Evolutionary conservation across 1,139 yeast genomes (phyloP).

Genomic region (Sporopachydermia cereana): DNA sequence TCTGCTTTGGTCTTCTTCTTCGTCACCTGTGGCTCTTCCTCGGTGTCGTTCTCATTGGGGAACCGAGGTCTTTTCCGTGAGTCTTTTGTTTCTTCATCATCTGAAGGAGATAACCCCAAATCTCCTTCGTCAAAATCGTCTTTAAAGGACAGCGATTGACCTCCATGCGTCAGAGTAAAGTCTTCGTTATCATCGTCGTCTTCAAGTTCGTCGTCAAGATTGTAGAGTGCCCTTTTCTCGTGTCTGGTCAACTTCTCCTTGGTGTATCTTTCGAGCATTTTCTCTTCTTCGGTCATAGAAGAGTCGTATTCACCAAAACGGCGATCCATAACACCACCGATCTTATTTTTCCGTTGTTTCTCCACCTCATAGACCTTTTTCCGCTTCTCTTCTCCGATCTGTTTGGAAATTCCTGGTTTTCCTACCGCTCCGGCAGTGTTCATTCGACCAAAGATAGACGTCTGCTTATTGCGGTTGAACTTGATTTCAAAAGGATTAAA

Average conservation of each 20-base stretch:
- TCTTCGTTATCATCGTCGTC: slow-evolving; percentile 32
- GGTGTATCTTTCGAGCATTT: slow-evolving; percentile 90
- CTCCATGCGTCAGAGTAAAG: slow-evolving; percentile 65
- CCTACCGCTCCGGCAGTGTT: slow-evolving; percentile 55
- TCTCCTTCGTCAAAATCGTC: slow-evolving; percentile 38
- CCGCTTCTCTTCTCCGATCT: slow-evolving; percentile 67
- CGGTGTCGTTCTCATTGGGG: slow-evolving; percentile 14
- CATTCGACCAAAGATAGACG: slow-evolving; percentile 46
- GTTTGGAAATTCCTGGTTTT: slow-evolving; percentile 62
- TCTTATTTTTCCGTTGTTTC: slow-evolving; percentile 48
- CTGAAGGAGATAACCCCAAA: slow-evolving; percentile 31
- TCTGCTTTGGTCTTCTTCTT: slow-evolving; percentile 83
- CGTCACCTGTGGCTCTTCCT: slow-evolving; percentile 26
- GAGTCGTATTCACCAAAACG: slow-evolving; percentile 86
- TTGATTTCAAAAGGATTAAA: slow-evolving; percentile 87
- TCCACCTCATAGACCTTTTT: slow-evolving; percentile 55
- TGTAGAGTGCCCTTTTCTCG: slow-evolving; percentile 42
- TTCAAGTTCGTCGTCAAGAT: slow-evolving; percentile 47
- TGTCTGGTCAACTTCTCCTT: slow-evolving; percentile 61
- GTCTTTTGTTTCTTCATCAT: slow-evolving; percentile 18
- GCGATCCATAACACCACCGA: slow-evolving; percentile 72
- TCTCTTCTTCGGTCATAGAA: slow-evolving; percentile 70
- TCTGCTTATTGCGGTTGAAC: slow-evolving; percentile 55
- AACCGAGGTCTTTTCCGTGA: slow-evolving; percentile 11
- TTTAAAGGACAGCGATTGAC: slow-evolving; percentile 48